Conservation (phyloP, 2,329 filamentous ascomycete species). For the Myriosclerotinia curreyana region DNA sequence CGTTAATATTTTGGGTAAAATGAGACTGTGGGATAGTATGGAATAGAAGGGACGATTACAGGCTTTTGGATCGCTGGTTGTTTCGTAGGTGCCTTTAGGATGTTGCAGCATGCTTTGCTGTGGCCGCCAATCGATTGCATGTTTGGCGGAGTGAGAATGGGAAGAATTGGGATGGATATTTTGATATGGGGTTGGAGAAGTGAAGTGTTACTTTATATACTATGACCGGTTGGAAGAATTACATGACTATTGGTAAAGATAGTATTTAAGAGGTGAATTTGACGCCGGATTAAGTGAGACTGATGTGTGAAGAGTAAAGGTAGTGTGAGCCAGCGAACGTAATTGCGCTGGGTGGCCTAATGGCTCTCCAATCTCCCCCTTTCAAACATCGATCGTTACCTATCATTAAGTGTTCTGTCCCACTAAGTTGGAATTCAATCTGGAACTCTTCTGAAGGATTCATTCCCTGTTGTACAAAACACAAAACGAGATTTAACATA, state of each 20-base stretch:
- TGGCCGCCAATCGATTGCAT: slow-evolving; percentile 43
- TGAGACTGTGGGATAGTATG: not conserved
- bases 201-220: not conserved
- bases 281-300: not conserved
- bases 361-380: not conserved
- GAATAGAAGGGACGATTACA: slow-evolving; percentile 39
- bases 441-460: not conserved
- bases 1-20: not conserved
- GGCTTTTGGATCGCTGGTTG: slow-evolving; percentile 53
- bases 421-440: not conserved
- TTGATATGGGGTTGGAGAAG: not conserved
- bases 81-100: slow-evolving; percentile 56
- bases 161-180: not conserved
- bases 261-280: too few species aligned
- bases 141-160: not conserved
- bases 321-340: not conserved
- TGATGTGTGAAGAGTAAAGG: not conserved
- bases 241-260: too few species aligned
- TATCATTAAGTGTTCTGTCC: too few species aligned
- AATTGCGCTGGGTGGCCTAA: not conserved
- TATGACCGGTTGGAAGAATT: not conserved
- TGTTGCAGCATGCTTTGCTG: slow-evolving; percentile 55
- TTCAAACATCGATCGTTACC: not conserved
- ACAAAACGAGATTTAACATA: not conserved
- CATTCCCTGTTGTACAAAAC: not conserved